These are phyloP conservation scores for Penicillium antarcticum DNA, from an alignment of 495 filamentous ascomycete species.

Conservation along the genomic window DNA sequence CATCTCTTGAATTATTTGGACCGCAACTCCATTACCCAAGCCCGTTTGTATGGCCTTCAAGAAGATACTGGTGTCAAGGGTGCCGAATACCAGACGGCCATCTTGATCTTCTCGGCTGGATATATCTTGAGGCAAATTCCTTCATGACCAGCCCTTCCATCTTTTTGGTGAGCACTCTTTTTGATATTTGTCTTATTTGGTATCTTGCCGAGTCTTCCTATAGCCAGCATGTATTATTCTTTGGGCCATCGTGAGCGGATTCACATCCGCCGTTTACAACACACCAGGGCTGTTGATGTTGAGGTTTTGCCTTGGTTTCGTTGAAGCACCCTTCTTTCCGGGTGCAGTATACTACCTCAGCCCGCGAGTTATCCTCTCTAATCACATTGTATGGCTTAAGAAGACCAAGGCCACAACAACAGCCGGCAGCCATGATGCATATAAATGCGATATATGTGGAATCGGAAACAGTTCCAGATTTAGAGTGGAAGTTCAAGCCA, in stretches of 20 bases:
- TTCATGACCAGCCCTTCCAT: constrained; percentile 48
- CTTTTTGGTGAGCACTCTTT: constrained; percentile 46
- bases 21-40: constrained; percentile 49
- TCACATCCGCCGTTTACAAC: constrained; percentile 48
- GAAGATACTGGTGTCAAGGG: constrained; percentile 40
- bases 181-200: too few species aligned
- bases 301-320: constrained; percentile 53
- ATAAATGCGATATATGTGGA: too few species aligned
- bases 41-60: constrained; percentile 43
- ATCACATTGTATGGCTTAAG: too few species aligned
- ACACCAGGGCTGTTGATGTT: constrained; percentile 45
- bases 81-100: constrained; percentile 50
- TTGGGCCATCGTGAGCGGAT: constrained; percentile 61
- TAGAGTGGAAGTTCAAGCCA: too few species aligned
- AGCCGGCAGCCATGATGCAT: too few species aligned
- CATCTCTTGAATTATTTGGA: constrained; percentile 78
- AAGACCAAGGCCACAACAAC: too few species aligned
- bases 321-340: constrained; percentile 53
- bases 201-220: too few species aligned
- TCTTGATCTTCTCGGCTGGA: constrained; percentile 62
- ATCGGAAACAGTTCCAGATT: too few species aligned
- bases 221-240: constrained; percentile 55
- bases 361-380: too few species aligned
- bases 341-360: constrained; percentile 60
- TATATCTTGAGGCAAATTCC: constrained; percentile 37